Conservation (phyloP, 768 basidiomycete species). For the Suillus spraguei region DNA sequence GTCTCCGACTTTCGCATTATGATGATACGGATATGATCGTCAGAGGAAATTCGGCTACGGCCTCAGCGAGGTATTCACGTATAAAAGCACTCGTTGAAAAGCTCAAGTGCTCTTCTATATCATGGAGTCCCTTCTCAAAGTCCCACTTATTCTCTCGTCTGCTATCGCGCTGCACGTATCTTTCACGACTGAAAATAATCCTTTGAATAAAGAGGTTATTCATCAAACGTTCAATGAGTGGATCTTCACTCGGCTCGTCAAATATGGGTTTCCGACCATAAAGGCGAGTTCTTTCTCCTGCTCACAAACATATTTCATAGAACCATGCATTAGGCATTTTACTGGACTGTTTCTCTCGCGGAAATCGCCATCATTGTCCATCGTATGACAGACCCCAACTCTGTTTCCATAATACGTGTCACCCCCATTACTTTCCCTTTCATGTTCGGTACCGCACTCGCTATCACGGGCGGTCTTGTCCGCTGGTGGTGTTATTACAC, state of each 20-base stretch:
- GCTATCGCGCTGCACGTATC: conserved; percentile 44
- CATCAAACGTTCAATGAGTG: conserved; percentile 1
- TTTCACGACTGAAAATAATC: conserved; percentile 47
- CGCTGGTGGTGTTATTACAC: conserved; percentile 34
- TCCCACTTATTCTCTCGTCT: conserved; percentile 44
- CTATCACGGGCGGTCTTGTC: conserved; percentile 25
- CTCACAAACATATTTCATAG: background rate
- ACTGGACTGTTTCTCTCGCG: conserved; percentile 3
- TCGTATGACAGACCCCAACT: background rate
- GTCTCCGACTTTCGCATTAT: background rate
- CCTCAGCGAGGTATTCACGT: background rate
- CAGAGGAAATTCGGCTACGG: background rate
- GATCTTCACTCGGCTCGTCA: background rate
- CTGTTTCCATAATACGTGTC: background rate
- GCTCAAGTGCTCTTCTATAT: conserved; percentile 5
- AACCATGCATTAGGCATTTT: conserved; percentile 1
- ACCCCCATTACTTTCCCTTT: conserved; percentile 13
- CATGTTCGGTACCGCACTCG: conserved; percentile 26
- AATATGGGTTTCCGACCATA: background rate
- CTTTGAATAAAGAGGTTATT: conserved; percentile 37
- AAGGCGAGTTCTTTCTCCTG: background rate
- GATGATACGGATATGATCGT: background rate
- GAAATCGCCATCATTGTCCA: conserved; percentile 2
- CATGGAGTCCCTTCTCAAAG: conserved; percentile 36
- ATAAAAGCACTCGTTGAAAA: background rate